phyloP scores from a whole-genome alignment of 148 eudicot species.

The Heliamphora exappendiculata region DNA sequence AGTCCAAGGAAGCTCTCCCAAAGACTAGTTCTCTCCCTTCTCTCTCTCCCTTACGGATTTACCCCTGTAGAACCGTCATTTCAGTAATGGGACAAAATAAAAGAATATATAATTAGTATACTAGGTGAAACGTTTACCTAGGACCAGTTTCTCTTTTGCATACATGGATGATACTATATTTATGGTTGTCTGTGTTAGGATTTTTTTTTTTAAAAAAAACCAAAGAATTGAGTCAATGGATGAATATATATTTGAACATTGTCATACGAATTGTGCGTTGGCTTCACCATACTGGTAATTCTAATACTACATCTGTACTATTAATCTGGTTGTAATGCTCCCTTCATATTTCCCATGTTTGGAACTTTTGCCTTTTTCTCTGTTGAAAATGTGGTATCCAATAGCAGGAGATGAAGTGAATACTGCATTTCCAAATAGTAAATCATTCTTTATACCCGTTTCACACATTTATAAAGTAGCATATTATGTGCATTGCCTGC shows the following conservation, averaged over 20 bases:
- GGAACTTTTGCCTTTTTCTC: not conserved
- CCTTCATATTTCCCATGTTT: not conserved
- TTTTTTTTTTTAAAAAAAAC: too few relatives aligned
- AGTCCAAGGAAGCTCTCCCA: too few relatives aligned
- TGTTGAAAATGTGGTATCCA: not conserved
- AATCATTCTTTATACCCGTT: not conserved
- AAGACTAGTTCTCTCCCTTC: too few relatives aligned
- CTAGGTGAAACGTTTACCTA: not conserved
- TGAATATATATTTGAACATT: not conserved
- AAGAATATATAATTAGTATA: not conserved
- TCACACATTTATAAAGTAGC: not conserved
- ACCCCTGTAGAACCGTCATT: not conserved
- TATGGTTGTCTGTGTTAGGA: not conserved
- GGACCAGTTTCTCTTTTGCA: conserved; percentile 1
- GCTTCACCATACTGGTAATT: conserved; percentile 2
- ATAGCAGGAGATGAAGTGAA: not conserved
- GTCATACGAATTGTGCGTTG: not conserved
- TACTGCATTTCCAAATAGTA: not conserved
- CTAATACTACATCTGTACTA: not conserved
- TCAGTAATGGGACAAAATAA: not conserved
- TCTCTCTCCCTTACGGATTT: too few relatives aligned
- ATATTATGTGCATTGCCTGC: not conserved
- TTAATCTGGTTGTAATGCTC: not conserved
- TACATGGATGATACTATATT: not conserved
- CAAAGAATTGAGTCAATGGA: too few relatives aligned